A percentile compares a stretch with the other conserved stretches of the same genome.
Conservation (phyloP, 2,329 filamentous ascomycete species). For the Pseudogymnoascus sp. region DNA sequence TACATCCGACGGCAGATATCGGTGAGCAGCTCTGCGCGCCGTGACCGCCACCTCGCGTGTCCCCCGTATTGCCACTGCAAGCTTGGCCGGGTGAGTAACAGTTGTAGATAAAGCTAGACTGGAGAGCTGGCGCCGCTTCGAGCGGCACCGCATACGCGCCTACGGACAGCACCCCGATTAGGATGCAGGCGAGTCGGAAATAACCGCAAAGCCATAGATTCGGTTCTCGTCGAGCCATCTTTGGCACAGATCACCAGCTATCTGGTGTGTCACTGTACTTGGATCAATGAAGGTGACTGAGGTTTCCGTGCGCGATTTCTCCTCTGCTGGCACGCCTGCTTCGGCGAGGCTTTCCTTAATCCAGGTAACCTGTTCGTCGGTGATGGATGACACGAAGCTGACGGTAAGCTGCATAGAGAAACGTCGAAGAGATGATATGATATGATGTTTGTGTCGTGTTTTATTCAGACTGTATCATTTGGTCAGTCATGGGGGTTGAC, state of each 20-base stretch:
- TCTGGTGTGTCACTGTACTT: neutral
- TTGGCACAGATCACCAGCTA: neutral
- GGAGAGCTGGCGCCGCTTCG: neutral
- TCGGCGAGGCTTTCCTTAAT: constrained; percentile 69
- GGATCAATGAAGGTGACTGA: neutral
- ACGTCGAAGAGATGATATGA: neutral
- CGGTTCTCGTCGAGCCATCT: neutral
- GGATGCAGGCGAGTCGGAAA: neutral
- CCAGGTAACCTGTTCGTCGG: neutral
- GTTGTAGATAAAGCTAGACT: neutral
- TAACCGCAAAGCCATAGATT: neutral
- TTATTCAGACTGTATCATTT: neutral
- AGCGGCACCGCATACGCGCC: neutral
- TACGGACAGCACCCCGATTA: neutral
- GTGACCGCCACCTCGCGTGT: neutral
- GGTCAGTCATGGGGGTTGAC: neutral
- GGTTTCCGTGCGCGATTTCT: neutral
- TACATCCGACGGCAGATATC: neutral
- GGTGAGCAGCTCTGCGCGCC: neutral
- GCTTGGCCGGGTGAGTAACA: neutral
- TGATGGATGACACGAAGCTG: neutral
- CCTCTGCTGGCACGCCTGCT: constrained; percentile 41
- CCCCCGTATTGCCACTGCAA: constrained; percentile 1
- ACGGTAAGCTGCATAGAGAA: neutral
- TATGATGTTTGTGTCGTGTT: neutral